Evolutionary conservation across 306 rosid genomes (phyloP).

Genomic region (Chamaecrista fasciculata): DNA sequence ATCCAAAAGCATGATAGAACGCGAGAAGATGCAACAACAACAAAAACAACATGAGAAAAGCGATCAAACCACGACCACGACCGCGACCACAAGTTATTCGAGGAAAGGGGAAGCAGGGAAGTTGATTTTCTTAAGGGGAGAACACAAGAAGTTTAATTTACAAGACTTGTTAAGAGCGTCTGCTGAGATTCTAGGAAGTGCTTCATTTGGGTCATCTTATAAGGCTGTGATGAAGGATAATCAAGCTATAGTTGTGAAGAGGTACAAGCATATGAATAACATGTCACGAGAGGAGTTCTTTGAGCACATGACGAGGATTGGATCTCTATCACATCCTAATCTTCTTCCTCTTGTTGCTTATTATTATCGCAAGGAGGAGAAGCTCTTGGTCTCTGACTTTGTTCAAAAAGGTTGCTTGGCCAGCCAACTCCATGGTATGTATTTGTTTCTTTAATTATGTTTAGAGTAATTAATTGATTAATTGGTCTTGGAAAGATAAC

Average conservation of each 20-base stretch:
- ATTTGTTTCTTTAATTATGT: no score
- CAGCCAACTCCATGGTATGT: conserved; percentile 81
- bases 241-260: conserved; percentile 68
- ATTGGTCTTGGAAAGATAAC: no score
- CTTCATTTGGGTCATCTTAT: conserved; percentile 83
- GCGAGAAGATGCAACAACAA: neutral
- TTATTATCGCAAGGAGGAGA: conserved; percentile 80
- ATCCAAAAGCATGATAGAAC: conserved; percentile 33
- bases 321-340: conserved; percentile 62
- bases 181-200: conserved; percentile 89
- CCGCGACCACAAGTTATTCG: conserved; percentile 11
- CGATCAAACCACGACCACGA: neutral
- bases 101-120: conserved; percentile 56
- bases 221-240: conserved; percentile 56
- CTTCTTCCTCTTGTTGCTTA: conserved; percentile 72
- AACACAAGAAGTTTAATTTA: conserved; percentile 55
- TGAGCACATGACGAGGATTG: conserved; percentile 85
- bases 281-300: conserved; percentile 72
- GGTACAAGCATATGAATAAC: conserved; percentile 86
- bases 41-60: no score
- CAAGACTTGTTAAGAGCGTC: conserved; percentile 76
- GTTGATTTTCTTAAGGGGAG: conserved; percentile 54
- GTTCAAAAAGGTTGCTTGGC: conserved; percentile 77
- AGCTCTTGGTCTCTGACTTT: conserved; percentile 68
- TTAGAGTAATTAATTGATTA: neutral